A percentile compares a stretch with the other conserved stretches of the same genome.
phyloP scores from a whole-genome alignment of 257 asterid genomes.

The Osmanthus fragrans region DNA sequence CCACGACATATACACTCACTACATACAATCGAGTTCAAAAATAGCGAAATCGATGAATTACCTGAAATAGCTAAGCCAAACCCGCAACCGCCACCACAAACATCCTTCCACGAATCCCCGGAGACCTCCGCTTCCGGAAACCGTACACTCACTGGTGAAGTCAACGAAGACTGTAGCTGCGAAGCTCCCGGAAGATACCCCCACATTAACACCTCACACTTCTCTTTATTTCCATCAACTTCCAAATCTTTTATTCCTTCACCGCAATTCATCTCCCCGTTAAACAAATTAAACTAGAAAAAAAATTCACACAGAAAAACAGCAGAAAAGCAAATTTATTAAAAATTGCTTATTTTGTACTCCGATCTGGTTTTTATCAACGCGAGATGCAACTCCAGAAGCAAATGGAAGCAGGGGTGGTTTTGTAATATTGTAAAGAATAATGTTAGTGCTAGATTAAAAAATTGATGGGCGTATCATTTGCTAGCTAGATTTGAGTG shows the following conservation, averaged over 20 bases:
- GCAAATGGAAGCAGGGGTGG: slow-evolving; percentile 13
- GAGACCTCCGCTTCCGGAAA: slow-evolving; percentile 38
- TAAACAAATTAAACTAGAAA: not conserved
- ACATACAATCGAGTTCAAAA: not conserved
- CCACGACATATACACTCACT: not conserved
- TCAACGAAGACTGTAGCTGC: slow-evolving; percentile 45
- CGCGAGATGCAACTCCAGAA: slow-evolving; percentile 18
- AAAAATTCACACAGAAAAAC: not conserved
- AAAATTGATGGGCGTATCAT: slow-evolving; percentile 46
- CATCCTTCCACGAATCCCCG: slow-evolving; percentile 67
- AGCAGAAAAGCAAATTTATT: not conserved
- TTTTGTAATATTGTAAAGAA: not conserved
- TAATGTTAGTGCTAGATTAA: not conserved
- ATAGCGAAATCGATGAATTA: slow-evolving; percentile 18
- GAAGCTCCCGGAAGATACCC: slow-evolving; percentile 73
- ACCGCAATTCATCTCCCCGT: slow-evolving; percentile 40
- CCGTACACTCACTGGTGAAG: slow-evolving; percentile 44
- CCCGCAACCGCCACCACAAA: slow-evolving; percentile 82
- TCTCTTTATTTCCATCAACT: slow-evolving; percentile 21
- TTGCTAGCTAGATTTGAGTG: slow-evolving; percentile 40
- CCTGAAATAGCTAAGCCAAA: slow-evolving; percentile 78
- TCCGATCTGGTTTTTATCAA: slow-evolving; percentile 1
- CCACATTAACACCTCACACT: slow-evolving; percentile 61
- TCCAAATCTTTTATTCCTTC: slow-evolving; percentile 22
- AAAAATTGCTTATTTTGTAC: not conserved